These are phyloP conservation scores for Colletotrichum sidae DNA, from an alignment of 2,329 filamentous ascomycete genomes.

Conservation along the genomic window DNA sequence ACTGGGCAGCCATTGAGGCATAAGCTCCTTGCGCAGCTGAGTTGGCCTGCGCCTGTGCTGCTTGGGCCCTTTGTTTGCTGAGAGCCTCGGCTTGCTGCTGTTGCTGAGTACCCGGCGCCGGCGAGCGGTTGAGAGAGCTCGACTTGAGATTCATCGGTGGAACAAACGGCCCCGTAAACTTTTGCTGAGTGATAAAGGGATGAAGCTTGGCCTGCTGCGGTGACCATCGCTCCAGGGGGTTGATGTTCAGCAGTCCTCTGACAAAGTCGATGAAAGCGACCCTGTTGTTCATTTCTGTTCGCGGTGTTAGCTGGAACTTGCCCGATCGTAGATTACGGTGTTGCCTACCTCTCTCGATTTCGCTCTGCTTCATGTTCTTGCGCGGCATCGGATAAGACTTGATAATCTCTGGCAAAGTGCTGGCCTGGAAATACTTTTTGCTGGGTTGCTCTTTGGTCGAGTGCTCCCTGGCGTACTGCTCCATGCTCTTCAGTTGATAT, in stretches of 20 bases:
- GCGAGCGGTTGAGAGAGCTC: conserved; percentile 85
- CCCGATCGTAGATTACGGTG: not conserved
- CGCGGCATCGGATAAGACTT: conserved; percentile 97
- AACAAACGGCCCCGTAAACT: conserved; percentile 95
- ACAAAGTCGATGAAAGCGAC: conserved; percentile 99
- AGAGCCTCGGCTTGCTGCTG: conserved; percentile 95
- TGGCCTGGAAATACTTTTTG: conserved; percentile 99
- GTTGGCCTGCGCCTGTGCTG: conserved; percentile 77
- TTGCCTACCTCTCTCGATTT: conserved; percentile 88
- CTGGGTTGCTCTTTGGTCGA: conserved; percentile 98
- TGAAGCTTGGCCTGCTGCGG: conserved; percentile 97
- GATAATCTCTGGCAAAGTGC: conserved; percentile 94
- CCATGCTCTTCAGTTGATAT: conserved; percentile 95
- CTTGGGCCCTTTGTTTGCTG: conserved; percentile 88
- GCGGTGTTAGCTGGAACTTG: not conserved
- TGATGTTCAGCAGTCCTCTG: conserved; percentile 90
- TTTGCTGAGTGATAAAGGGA: conserved; percentile 98
- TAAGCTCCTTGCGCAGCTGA: conserved; percentile 75
- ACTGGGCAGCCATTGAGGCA: conserved; percentile 59
- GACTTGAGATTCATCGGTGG: conserved; percentile 97
- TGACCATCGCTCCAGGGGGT: conserved; percentile 96
- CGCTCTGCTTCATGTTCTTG: conserved; percentile 98
- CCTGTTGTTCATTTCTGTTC: conserved; percentile 95
- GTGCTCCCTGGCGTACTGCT: conserved; percentile 96
- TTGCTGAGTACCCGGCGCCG: conserved; percentile 92